Base-by-base conservation (phyloP, 331 rosid genomes). In the Acacia concinna region DNA sequence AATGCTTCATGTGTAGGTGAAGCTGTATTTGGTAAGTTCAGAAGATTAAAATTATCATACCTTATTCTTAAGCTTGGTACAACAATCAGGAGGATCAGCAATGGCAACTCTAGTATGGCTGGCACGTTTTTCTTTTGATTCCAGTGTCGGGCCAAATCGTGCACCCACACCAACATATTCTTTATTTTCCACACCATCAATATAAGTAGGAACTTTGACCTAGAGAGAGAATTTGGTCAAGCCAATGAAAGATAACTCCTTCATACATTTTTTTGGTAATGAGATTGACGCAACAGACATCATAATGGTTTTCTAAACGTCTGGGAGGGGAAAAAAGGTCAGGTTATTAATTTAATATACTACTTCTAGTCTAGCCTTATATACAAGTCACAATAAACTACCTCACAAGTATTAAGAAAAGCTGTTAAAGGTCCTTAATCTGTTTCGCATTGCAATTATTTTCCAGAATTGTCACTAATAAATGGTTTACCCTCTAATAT, bases 81-180 rank as follows among this genome's bases (percentile, higher is more conserved):
- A 95, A 85, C 90, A 95, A 78, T 95, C 94, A 79, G 98, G 98
- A 75, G 99, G 99, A 68, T 95, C 96, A 1, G 99, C 96, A 52
- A 95, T 90, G 74, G 89, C 94, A 81, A 95, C 94, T 88, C 80
- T 88, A 32, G 92, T 95, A 85, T 83, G 88, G 84, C 76, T 93
- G 59, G 99, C 99, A 82, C 28, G 96, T 75, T 85, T 95, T 83
- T 91, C 96, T 91, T 93, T 90, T 3, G 98, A 93, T 78, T 91
- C 98, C 87, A 95, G 70, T 2, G 94, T 87, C 4, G 88, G 90
- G 66, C 98, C 98, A 81, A 95, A 95, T 79, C 98, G 90, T 75
- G 99, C 99, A 30, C 97, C 98, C 59, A 95, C 94, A 59, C 99
- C 99, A 74, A 95, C 99, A 84, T 86, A 92, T 81, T 89, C 97